Evolutionary conservation across 2,329 filamentous ascomycete species (phyloP).

Genomic region (Apiospora rasikravindrae): DNA sequence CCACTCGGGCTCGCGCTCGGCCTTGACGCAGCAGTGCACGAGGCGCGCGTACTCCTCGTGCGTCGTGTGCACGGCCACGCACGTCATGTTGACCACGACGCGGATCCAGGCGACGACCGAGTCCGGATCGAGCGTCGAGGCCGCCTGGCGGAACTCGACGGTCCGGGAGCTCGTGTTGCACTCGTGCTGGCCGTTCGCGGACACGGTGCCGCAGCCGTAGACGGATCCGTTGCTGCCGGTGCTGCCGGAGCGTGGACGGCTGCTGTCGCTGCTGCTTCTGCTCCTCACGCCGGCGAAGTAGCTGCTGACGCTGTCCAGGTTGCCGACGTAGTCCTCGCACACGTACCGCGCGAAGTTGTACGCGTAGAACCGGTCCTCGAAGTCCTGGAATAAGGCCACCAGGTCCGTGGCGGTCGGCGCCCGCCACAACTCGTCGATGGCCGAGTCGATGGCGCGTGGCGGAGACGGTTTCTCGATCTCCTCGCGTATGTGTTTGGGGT

Average conservation of each 20-base stretch:
- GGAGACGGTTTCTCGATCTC: too few species aligned
- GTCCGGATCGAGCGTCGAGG: constrained; percentile 1
- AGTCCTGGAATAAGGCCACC: neutral
- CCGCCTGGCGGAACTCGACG: constrained; percentile 16
- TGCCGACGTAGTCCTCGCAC: neutral
- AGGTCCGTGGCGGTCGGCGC: neutral
- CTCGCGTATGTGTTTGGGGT: too few species aligned
- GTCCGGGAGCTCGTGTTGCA: neutral
- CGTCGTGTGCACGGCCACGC: neutral
- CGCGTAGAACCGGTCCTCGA: neutral
- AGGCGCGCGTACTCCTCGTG: neutral
- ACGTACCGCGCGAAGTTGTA: neutral
- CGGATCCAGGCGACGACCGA: constrained; percentile 3
- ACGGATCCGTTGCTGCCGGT: neutral
- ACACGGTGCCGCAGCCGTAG: too few species aligned
- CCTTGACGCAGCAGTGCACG: neutral
- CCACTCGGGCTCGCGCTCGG: neutral
- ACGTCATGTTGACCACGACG: constrained; percentile 6
- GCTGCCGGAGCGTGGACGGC: neutral
- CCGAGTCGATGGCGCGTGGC: neutral
- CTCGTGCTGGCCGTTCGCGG: neutral
- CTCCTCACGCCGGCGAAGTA: neutral
- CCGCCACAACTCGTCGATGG: constrained; percentile 1
- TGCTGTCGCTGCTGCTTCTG: neutral
- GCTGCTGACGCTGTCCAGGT: neutral